Percentiles rank a stretch among this genome's conserved stretches.
Evolutionary conservation across 2,329 filamentous ascomycete genomes (phyloP).

Genomic region (Penicillium digitatum): DNA sequence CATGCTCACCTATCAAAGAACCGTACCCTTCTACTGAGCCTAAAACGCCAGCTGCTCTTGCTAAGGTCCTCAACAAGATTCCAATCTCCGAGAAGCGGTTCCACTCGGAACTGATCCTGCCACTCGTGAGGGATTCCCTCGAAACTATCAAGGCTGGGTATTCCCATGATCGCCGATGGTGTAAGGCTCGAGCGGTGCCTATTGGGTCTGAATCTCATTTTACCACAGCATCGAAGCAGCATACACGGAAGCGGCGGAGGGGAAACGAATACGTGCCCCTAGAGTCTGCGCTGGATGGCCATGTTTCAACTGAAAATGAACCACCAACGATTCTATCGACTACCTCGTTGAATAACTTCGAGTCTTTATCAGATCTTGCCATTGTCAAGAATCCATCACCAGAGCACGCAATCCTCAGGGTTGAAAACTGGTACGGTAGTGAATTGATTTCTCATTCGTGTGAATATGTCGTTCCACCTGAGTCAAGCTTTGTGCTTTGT

Average conservation of each 20-base stretch:
- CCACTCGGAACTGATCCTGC: conserved; percentile 26
- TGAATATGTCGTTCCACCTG: conserved; percentile 46
- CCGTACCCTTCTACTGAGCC: conserved; percentile 52
- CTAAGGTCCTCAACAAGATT: conserved; percentile 38
- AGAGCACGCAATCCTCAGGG: conserved; percentile 10
- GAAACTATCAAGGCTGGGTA: conserved; percentile 25
- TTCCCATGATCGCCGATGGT: conserved; percentile 29
- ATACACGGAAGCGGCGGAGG: not conserved
- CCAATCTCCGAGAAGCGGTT: conserved; percentile 31
- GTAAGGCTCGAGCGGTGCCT: conserved; percentile 23
- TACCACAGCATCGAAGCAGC: not conserved
- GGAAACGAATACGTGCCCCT: not conserved
- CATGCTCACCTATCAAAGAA: conserved; percentile 41
- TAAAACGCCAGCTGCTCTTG: conserved; percentile 45
- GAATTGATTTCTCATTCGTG: conserved; percentile 12
- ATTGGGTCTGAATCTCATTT: conserved; percentile 3
- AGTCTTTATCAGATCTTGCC: conserved; percentile 21
- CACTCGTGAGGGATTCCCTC: conserved; percentile 41
- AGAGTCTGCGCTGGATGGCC: not conserved
- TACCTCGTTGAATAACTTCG: conserved; percentile 30
- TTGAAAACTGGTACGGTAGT: conserved; percentile 16
- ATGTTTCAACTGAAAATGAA: not conserved
- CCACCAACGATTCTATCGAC: conserved; percentile 36
- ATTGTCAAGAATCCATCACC: conserved; percentile 33
- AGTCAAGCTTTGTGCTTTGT: conserved; percentile 47